Evolutionary conservation across 1,139 yeast species (phyloP).

Genomic region (Torulaspora globosa): DNA sequence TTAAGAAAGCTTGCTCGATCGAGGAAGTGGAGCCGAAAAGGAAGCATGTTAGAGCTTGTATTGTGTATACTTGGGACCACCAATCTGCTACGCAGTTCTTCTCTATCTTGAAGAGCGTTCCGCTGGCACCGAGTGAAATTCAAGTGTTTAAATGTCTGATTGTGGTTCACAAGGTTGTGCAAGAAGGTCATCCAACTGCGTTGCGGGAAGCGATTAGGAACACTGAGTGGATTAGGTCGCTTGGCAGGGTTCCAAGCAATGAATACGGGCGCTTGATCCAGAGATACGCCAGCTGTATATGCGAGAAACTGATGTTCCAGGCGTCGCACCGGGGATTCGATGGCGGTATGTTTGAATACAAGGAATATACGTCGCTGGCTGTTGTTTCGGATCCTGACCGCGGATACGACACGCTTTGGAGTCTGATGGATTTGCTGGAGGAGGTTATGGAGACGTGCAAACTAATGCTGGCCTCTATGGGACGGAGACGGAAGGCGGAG

Average conservation of each 20-base stretch:
- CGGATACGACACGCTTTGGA: conserved; percentile 86
- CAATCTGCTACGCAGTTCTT: conserved; percentile 77
- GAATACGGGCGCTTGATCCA: conserved; percentile 70
- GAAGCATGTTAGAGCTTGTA: conserved; percentile 91
- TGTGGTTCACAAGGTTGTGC: conserved; percentile 85
- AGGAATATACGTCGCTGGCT: conserved; percentile 83
- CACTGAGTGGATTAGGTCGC: conserved; percentile 54
- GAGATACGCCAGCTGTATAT: conserved; percentile 68
- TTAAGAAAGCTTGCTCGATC: conserved; percentile 79
- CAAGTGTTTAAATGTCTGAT: conserved; percentile 87
- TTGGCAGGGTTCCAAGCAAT: conserved; percentile 43
- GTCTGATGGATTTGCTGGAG: conserved; percentile 83
- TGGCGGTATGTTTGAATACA: conserved; percentile 93
- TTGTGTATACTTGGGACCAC: conserved; percentile 95
- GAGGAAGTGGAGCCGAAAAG: conserved; percentile 94
- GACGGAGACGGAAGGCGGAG: conserved; percentile 45
- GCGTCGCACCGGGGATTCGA: conserved; percentile 74
- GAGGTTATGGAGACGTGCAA: conserved; percentile 76
- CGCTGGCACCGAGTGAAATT: conserved; percentile 75
- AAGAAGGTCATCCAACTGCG: conserved; percentile 90
- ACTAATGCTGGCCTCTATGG: conserved; percentile 66
- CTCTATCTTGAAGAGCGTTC: conserved; percentile 77
- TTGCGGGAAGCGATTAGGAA: conserved; percentile 79
- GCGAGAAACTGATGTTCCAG: conserved; percentile 78
- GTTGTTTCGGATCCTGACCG: conserved; percentile 92